phyloP scores from a whole-genome alignment of 202 grass and related monocot genomes.

The Setaria italica region DNA sequence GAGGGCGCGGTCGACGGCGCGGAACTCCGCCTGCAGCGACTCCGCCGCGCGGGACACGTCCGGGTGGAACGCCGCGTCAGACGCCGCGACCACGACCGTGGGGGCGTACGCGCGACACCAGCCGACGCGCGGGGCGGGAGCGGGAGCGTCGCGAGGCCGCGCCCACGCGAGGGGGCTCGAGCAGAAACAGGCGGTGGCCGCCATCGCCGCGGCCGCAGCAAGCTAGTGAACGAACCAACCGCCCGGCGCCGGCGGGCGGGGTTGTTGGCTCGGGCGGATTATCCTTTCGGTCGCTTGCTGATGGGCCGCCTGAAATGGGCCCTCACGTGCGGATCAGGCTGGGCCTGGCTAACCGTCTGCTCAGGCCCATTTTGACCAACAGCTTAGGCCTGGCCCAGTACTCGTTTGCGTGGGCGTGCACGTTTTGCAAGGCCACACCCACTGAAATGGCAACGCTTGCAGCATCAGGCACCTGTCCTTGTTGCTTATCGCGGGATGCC shows the following conservation, averaged over 20 bases:
- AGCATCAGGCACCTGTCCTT: conserved; percentile 29
- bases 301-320: background rate
- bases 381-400: background rate
- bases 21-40: conserved; percentile 66
- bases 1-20: conserved; percentile 66
- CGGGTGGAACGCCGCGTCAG: conserved; percentile 46
- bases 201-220: conserved; percentile 44
- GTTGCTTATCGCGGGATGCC: conserved; percentile 9
- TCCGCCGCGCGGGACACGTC: conserved; percentile 75
- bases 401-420: conserved; percentile 6
- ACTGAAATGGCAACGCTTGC: conserved; percentile 22
- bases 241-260: background rate
- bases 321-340: background rate
- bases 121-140: background rate
- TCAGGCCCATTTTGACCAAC: background rate
- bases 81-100: background rate
- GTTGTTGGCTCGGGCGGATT: conserved; percentile 10
- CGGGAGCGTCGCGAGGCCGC: background rate
- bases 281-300: background rate
- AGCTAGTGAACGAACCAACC: background rate
- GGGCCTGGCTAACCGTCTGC: background rate
- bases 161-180: background rate
- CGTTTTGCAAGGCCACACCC: background rate
- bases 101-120: background rate
- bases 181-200: background rate